phyloP scores from a whole-genome alignment of 2,329 filamentous ascomycete species.

The Fusarium pseudocircinatum region DNA sequence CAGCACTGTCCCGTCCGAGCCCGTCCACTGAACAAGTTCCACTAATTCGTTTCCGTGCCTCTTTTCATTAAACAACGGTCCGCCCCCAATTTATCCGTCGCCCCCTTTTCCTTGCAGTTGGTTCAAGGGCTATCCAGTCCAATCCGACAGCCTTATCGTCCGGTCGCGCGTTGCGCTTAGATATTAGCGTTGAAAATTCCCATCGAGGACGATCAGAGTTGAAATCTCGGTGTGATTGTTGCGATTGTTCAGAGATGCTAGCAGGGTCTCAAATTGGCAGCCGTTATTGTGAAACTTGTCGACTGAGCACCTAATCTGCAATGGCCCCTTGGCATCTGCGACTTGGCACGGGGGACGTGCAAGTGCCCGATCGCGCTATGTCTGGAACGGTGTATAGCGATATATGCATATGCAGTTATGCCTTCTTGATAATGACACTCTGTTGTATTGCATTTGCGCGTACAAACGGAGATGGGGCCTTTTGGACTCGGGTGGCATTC shows the following conservation, averaged over 20 bases:
- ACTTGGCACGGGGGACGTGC: conserved; percentile 13
- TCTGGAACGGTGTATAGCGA: not conserved
- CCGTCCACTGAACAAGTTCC: not conserved
- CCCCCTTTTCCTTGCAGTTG: conserved; percentile 17
- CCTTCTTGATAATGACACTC: conserved; percentile 8
- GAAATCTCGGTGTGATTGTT: conserved; percentile 22
- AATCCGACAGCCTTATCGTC: not conserved
- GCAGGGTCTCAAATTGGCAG: conserved; percentile 17
- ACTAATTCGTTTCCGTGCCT: conserved; percentile 11
- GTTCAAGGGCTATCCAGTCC: not conserved
- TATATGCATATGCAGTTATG: conserved; percentile 4
- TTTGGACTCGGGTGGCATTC: conserved; percentile 5
- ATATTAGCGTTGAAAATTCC: not conserved
- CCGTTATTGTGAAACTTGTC: conserved; percentile 28
- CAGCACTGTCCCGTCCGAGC: not conserved
- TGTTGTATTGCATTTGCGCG: not conserved
- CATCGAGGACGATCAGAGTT: not conserved
- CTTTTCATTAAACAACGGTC: conserved; percentile 29
- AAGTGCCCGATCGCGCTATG: conserved; percentile 6
- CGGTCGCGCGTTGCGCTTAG: not conserved
- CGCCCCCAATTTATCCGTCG: conserved; percentile 19
- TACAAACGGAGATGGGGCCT: not conserved
- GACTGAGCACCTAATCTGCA: conserved; percentile 15
- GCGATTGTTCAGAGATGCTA: not conserved
- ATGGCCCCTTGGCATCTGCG: conserved; percentile 12